Conservation (phyloP, 1,284 basidiomycete genomes). For the Ustilago bromivora region DNA sequence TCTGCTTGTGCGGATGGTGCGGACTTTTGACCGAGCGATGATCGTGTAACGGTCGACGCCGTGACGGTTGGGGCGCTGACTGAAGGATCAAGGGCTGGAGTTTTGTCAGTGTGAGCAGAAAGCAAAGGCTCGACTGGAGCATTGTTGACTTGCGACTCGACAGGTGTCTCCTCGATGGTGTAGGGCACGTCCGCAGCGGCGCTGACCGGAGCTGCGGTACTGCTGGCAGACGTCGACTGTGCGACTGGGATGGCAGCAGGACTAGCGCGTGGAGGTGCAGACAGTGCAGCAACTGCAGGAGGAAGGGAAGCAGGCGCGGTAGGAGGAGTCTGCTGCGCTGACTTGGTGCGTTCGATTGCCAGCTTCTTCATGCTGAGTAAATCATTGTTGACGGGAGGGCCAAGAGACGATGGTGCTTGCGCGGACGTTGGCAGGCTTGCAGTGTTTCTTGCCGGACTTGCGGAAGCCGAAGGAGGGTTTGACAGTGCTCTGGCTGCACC, state of each 20-base stretch:
- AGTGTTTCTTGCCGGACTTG: conserved; percentile 9
- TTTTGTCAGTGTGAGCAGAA: neutral
- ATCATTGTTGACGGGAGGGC: conserved; percentile 18
- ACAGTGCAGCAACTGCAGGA: neutral
- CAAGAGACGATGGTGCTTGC: conserved; percentile 17
- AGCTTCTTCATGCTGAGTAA: conserved; percentile 31
- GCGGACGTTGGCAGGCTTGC: conserved; percentile 11
- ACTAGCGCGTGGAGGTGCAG: conserved; percentile 4
- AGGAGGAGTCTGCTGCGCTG: neutral
- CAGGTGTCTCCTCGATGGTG: conserved; percentile 4
- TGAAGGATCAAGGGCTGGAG: neutral
- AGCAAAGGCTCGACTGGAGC: conserved; percentile 1
- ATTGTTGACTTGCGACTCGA: neutral
- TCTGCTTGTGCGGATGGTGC: neutral
- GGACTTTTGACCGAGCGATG: neutral
- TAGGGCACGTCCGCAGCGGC: conserved; percentile 3
- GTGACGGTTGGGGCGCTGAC: neutral
- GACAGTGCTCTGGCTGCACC: conserved; percentile 19
- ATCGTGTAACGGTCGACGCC: neutral
- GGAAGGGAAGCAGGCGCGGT: neutral
- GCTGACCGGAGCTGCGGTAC: neutral
- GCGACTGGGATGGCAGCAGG: neutral
- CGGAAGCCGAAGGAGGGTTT: conserved; percentile 10
- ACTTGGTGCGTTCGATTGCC: conserved; percentile 5
- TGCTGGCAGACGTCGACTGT: neutral